Evolutionary conservation across 108 stramenopile species (phyloP).

Genomic region (Epithemia pelagica): DNA sequence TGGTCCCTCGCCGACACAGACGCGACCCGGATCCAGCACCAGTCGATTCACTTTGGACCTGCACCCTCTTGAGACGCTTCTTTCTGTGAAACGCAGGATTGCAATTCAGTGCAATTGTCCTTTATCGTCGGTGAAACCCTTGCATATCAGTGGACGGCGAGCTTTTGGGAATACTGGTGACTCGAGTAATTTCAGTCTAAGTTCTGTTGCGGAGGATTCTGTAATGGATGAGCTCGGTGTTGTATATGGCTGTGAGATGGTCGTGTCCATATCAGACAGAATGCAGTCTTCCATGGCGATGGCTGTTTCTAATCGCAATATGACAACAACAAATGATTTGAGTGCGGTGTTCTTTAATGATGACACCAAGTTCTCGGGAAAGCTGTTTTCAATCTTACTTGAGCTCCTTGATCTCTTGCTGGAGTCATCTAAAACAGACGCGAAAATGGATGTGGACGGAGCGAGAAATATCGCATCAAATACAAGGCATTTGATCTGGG

Average conservation of each 20-base stretch:
- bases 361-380: conserved; percentile 41
- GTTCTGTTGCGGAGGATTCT: conserved; percentile 43
- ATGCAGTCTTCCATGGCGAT: conserved; percentile 16
- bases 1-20: neutral
- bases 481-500: conserved; percentile 82
- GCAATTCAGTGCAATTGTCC: conserved; percentile 48
- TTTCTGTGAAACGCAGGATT: conserved; percentile 61
- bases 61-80: conserved; percentile 79
- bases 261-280: conserved; percentile 53
- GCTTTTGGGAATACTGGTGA: conserved; percentile 15
- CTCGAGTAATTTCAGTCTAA: conserved; percentile 29
- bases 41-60: conserved; percentile 54
- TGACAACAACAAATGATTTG: conserved; percentile 27
- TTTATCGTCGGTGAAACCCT: conserved; percentile 45
- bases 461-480: conserved; percentile 12
- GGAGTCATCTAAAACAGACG: conserved; percentile 9
- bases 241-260: conserved; percentile 67
- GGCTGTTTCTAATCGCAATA: neutral
- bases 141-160: conserved; percentile 41
- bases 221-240: conserved; percentile 70
- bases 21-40: neutral
- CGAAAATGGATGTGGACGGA: conserved; percentile 7
- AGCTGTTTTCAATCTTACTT: conserved; percentile 63
- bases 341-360: conserved; percentile 57
- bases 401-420: conserved; percentile 51